Conservation (phyloP, 768 basidiomycete genomes). For the Suillus paluster region DNA sequence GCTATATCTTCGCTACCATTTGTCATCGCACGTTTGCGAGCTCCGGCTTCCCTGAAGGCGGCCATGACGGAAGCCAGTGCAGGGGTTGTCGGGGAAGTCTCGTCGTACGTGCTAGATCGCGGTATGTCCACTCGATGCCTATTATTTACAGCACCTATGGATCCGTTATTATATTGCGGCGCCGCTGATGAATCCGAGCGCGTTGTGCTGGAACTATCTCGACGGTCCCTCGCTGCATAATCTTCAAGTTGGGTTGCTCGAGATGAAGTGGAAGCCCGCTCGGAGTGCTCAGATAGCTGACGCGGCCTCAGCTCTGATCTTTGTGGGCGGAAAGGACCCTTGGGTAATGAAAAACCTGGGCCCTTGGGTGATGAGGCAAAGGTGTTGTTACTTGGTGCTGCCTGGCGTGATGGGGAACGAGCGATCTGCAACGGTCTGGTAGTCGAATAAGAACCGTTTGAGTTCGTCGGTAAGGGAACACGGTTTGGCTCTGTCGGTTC, state of each 20-base stretch:
- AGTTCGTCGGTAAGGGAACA: slow-evolving; percentile 48
- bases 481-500: slow-evolving; percentile 45
- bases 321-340: slow-evolving; percentile 66
- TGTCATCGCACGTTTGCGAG: slow-evolving; percentile 57
- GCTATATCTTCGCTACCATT: slow-evolving; percentile 58
- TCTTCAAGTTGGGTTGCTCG: slow-evolving; percentile 30
- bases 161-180: slow-evolving; percentile 36
- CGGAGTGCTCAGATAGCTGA: slow-evolving; percentile 56
- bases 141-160: slow-evolving; percentile 19
- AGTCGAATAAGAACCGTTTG: slow-evolving; percentile 41
- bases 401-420: slow-evolving; percentile 56
- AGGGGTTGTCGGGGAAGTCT: slow-evolving; percentile 41
- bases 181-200: slow-evolving; percentile 48
- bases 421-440: slow-evolving; percentile 66
- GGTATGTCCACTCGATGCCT: slow-evolving; percentile 22
- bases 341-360: slow-evolving; percentile 45
- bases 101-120: slow-evolving; percentile 17
- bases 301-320: slow-evolving; percentile 68
- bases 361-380: slow-evolving; percentile 41
- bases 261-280: slow-evolving; percentile 52
- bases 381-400: slow-evolving; percentile 52
- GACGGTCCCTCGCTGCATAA: slow-evolving; percentile 34
- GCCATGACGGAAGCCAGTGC: slow-evolving; percentile 61
- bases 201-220: slow-evolving; percentile 57
- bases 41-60: slow-evolving; percentile 66